These are phyloP conservation scores for Debaryomyces hansenii DNA, from an alignment of 805 yeast genomes.

Conservation along the genomic window DNA sequence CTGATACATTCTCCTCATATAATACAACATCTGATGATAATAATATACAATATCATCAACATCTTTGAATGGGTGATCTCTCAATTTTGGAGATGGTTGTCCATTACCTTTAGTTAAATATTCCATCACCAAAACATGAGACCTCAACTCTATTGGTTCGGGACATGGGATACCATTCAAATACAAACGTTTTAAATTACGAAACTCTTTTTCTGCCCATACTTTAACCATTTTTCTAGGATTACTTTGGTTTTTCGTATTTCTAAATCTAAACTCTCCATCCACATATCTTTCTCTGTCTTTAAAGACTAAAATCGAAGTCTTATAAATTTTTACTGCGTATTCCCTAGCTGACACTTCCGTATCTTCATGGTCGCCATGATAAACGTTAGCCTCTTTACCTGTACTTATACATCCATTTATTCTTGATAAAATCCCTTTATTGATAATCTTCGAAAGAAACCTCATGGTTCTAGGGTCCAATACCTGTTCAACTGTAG, in stretches of 20 bases:
- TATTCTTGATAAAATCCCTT: constrained; percentile 79
- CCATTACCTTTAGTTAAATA: constrained; percentile 77
- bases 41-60: constrained; percentile 63
- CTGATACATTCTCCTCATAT: constrained; percentile 85
- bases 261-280: constrained; percentile 92
- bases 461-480: constrained; percentile 93
- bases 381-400: constrained; percentile 96
- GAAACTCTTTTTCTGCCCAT: constrained; percentile 98
- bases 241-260: constrained; percentile 80
- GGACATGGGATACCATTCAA: constrained; percentile 88
- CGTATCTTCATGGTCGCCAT: constrained; percentile 69
- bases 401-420: constrained; percentile 97
- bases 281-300: constrained; percentile 95
- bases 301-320: constrained; percentile 94
- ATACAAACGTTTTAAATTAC: constrained; percentile 83
- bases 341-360: constrained; percentile 48
- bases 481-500: constrained; percentile 94
- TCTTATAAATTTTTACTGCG: constrained; percentile 93
- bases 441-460: constrained; percentile 74
- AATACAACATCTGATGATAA: constrained; percentile 77
- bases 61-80: constrained; percentile 75
- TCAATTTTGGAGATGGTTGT: constrained; percentile 86
- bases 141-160: constrained; percentile 81
- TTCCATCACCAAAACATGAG: constrained; percentile 95
- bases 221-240: constrained; percentile 96